Evolutionary conservation across 495 filamentous ascomycete genomes (phyloP).

Genomic region (Bacidia rubella): DNA sequence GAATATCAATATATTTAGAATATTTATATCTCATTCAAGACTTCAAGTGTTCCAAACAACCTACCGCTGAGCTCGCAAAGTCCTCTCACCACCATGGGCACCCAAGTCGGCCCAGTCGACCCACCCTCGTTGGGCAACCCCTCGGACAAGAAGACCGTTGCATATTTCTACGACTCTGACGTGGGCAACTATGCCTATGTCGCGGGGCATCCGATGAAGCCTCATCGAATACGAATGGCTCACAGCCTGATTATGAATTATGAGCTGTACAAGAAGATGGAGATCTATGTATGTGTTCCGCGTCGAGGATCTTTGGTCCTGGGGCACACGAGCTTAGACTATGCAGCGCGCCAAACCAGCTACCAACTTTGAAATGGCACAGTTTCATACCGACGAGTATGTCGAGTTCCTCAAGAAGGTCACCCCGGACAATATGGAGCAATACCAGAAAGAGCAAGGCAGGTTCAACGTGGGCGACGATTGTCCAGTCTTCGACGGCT

Average conservation of each 20-base stretch:
- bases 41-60: too few species aligned
- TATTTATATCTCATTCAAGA: too few species aligned
- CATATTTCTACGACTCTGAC: slow-evolving; percentile 96
- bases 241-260: slow-evolving; percentile 99
- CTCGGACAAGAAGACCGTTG: slow-evolving; percentile 59
- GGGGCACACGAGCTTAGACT: slow-evolving; percentile 15
- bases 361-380: slow-evolving; percentile 93
- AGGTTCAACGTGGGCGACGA: slow-evolving; percentile 98
- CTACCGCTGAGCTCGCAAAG: not conserved
- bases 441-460: slow-evolving; percentile 78
- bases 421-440: slow-evolving; percentile 97
- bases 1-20: too few species aligned
- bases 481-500: slow-evolving; percentile 92
- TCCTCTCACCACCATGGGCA: not conserved
- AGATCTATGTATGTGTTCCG: slow-evolving; percentile 78
- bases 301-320: not conserved
- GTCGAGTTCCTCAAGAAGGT: slow-evolving; percentile 95
- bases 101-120: slow-evolving; percentile 2
- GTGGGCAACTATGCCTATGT: slow-evolving; percentile 97
- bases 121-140: not conserved
- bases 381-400: slow-evolving; percentile 99
- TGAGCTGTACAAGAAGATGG: slow-evolving; percentile 94
- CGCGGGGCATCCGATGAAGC: slow-evolving; percentile 98
- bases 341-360: slow-evolving; percentile 88
- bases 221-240: slow-evolving; percentile 91